Conservation (phyloP, 257 asterid species). For the Salvia hispanica region DNA sequence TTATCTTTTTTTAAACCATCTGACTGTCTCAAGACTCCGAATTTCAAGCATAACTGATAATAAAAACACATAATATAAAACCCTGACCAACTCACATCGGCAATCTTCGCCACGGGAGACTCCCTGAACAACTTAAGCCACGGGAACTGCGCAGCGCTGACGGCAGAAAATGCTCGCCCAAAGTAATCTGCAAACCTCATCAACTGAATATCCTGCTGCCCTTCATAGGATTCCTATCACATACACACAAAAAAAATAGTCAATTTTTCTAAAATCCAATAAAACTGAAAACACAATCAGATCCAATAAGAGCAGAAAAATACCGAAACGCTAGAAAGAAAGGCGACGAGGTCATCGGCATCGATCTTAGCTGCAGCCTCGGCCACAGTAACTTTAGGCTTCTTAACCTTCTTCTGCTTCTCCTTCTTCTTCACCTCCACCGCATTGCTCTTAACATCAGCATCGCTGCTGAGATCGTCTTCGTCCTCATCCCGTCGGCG, state of each 20-base stretch:
- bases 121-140: constrained; percentile 89
- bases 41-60: neutral
- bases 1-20: neutral
- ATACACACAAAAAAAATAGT: neutral
- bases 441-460: constrained; percentile 42
- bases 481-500: constrained; percentile 39
- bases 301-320: neutral
- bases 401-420: constrained; percentile 70
- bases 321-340: constrained; percentile 68
- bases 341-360: constrained; percentile 58
- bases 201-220: constrained; percentile 76
- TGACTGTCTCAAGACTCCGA: constrained; percentile 12
- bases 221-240: constrained; percentile 70
- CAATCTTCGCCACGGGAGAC: constrained; percentile 62
- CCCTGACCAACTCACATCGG: constrained; percentile 61
- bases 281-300: neutral
- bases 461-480: constrained; percentile 42
- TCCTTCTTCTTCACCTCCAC: constrained; percentile 60
- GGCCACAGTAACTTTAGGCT: constrained; percentile 66
- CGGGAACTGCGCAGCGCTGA: constrained; percentile 74
- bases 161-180: constrained; percentile 84
- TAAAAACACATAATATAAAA: neutral
- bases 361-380: constrained; percentile 86
- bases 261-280: neutral
- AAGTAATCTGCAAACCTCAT: constrained; percentile 93